These are phyloP conservation scores for Phlebiopsis gigantea DNA, from an alignment of 768 basidiomycete species.

Conservation along the genomic window DNA sequence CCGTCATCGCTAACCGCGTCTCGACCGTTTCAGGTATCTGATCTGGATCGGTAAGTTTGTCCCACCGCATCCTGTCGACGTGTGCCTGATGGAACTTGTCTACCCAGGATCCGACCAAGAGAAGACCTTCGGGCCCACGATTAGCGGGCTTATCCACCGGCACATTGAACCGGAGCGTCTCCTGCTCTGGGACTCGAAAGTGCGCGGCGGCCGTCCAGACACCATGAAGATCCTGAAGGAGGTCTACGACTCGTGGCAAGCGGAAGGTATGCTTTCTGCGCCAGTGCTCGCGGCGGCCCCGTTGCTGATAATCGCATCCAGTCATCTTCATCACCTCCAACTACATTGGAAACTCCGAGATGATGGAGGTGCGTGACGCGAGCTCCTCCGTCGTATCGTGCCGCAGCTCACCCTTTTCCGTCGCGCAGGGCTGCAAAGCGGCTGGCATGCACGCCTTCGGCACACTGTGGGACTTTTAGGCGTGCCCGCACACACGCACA, in stretches of 20 bases:
- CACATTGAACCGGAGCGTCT: slow-evolving; percentile 71
- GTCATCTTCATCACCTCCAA: slow-evolving; percentile 85
- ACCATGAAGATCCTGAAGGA: slow-evolving; percentile 73
- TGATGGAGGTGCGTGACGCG: slow-evolving; percentile 65
- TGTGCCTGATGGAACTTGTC: slow-evolving; percentile 15
- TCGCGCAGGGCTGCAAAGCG: slow-evolving; percentile 19
- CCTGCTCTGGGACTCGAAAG: slow-evolving; percentile 74
- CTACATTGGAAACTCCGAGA: slow-evolving; percentile 69
- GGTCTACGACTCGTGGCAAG: slow-evolving; percentile 61
- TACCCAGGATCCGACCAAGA: slow-evolving; percentile 68
- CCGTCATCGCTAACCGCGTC: not conserved
- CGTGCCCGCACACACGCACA: not conserved
- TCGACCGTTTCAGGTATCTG: slow-evolving; percentile 47
- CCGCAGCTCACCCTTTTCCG: slow-evolving; percentile 54
- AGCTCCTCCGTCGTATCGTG: not conserved
- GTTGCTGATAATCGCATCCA: slow-evolving; percentile 5
- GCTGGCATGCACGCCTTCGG: slow-evolving; percentile 37
- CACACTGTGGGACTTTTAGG: slow-evolving; percentile 66
- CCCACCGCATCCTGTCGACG: slow-evolving; percentile 10
- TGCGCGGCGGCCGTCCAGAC: slow-evolving; percentile 69
- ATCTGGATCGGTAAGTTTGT: slow-evolving; percentile 65
- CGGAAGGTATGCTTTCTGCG: slow-evolving; percentile 44
- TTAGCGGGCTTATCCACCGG: slow-evolving; percentile 64
- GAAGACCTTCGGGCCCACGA: slow-evolving; percentile 80
- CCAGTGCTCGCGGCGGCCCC: not conserved